Evolutionary conservation across 2,329 filamentous ascomycete genomes (phyloP), one percentile per base, ranked within the genome.

Genomic region (Cladosporium sp.): DNA sequence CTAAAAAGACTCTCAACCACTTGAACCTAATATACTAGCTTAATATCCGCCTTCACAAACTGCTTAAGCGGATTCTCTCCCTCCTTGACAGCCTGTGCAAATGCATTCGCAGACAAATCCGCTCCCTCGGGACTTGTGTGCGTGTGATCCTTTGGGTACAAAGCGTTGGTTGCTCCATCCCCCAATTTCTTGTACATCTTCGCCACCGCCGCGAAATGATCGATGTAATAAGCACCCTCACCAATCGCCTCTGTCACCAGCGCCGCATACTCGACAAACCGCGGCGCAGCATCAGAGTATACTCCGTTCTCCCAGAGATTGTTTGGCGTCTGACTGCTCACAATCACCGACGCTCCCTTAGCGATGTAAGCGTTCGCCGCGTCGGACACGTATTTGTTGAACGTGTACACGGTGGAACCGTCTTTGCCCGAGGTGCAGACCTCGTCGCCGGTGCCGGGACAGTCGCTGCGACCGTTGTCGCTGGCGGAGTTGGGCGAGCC

Each of bases 401-500:
- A 88, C 0, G 85, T 88, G 58, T 83, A 76, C 3, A 88, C 84
- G 0, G 78, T 83, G 34, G 19, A 22, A 14, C 54, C 54, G 30
- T 22, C n/a, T 36, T 47, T 49, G 62, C 87, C 83, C 0, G 70
- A 81, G 37, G 73, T 68, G 70, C 84, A 86, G 1, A 78, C 82
- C 67, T 87, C 78, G 7, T 69, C 68, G 14, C 82, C 83, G 0
- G 77, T 73, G 2, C 84, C 84, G 2, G 74, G 69, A 59, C 86
- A 89, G 64, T 83, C 84, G 1, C 80, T 82, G 14, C 85, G 80
- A 0, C 82, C 82, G 64, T 88, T 88, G 70, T 89, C 86, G 12
- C 72, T 79, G 1, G 70, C 71, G 2, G 69, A 73, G 34, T 56
- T 56, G 1, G 85, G 74, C 0, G 80, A 80, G 1, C 86, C 85